These are phyloP conservation scores for Sphaceloma murrayae DNA, from an alignment of 2,329 filamentous ascomycete genomes.

Conservation along the genomic window DNA sequence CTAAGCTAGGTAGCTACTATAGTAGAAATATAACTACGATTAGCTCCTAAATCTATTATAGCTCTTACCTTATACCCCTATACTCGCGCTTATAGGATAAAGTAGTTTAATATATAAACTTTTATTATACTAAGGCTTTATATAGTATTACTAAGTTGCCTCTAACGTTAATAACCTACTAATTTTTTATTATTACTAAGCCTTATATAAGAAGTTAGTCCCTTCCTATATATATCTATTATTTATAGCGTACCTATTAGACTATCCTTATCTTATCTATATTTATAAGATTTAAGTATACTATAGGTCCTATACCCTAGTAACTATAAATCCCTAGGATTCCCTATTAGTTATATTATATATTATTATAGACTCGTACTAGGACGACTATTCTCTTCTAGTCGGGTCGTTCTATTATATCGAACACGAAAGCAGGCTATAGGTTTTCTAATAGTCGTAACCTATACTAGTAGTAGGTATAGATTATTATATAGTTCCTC, in stretches of 20 bases:
- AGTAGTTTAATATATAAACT: neutral
- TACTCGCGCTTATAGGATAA: neutral
- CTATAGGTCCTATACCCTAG: neutral
- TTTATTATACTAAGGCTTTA: conserved; percentile 6
- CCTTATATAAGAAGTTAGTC: too few species aligned
- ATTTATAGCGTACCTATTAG: neutral
- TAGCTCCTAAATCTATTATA: conserved; percentile 2
- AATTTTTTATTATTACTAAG: neutral
- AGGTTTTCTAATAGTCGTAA: neutral
- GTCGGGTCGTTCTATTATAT: neutral
- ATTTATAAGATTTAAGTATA: neutral
- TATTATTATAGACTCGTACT: neutral
- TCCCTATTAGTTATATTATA: neutral
- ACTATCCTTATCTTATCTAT: neutral
- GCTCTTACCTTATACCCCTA: neutral
- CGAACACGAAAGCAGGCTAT: neutral
- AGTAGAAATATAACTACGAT: neutral
- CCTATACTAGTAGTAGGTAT: neutral
- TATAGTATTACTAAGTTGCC: neutral
- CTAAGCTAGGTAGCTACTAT: neutral
- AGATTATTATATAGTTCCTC: neutral
- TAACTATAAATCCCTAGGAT: neutral
- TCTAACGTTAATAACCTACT: neutral
- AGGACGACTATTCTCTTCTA: too few species aligned
- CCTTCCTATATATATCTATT: neutral